These are phyloP conservation scores for Coleophoma crateriformis DNA, from an alignment of 2,329 filamentous ascomycete genomes.

Conservation along the genomic window DNA sequence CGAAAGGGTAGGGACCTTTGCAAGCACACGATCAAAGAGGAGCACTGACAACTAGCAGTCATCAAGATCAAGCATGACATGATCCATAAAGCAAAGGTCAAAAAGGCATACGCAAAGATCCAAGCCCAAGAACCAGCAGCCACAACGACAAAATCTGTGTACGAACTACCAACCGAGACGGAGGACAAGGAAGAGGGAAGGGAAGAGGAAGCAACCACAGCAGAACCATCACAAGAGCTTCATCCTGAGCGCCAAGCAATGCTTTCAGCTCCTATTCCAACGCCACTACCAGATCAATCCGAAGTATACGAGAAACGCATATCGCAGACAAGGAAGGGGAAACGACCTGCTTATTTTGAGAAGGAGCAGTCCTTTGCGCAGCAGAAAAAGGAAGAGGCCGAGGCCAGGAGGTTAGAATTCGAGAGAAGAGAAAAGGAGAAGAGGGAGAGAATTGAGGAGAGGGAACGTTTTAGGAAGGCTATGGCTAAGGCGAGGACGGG, in stretches of 20 bases:
- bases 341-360: slow-evolving; percentile 28
- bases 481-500: slow-evolving; percentile 45
- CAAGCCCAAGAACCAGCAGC: slow-evolving; percentile 45
- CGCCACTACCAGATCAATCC: slow-evolving; percentile 4
- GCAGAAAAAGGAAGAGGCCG: slow-evolving; percentile 48
- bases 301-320: slow-evolving; percentile 3
- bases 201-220: slow-evolving; percentile 9
- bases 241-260: slow-evolving; percentile 57
- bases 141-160: slow-evolving; percentile 3
- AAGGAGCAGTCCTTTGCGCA: slow-evolving; percentile 32
- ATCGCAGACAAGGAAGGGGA: slow-evolving; percentile 1
- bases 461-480: slow-evolving; percentile 37
- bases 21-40: not conserved
- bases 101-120: slow-evolving; percentile 86
- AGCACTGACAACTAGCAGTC: slow-evolving; percentile 39
- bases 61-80: slow-evolving; percentile 85
- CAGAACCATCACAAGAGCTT: slow-evolving; percentile 36
- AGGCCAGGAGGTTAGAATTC: slow-evolving; percentile 37
- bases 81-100: slow-evolving; percentile 89
- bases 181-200: slow-evolving; percentile 1
- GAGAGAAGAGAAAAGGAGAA: slow-evolving; percentile 49
- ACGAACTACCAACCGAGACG: slow-evolving; percentile 1
- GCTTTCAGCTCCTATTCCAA: slow-evolving; percentile 36
- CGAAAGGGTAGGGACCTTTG: slow-evolving; percentile 56
- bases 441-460: slow-evolving; percentile 54